phyloP scores from a whole-genome alignment of 2,329 filamentous ascomycete species.

The Venturia carpophila region DNA sequence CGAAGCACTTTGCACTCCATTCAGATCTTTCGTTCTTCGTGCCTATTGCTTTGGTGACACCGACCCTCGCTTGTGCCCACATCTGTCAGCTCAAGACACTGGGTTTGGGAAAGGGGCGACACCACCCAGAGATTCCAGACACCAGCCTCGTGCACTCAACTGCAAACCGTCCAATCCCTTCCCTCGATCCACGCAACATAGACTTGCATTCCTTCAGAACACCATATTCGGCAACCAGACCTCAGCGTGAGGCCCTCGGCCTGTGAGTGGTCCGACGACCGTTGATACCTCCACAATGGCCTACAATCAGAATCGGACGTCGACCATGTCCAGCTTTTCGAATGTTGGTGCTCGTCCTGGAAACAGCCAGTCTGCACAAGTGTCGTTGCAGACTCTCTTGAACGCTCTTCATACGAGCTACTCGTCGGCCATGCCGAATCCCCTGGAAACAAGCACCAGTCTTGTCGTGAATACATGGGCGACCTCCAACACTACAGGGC shows the following conservation, averaged over 20 bases:
- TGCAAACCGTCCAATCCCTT: not conserved
- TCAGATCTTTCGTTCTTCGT: not conserved
- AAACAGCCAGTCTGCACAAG: conserved; percentile 64
- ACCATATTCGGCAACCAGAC: not conserved
- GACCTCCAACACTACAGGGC: conserved; percentile 61
- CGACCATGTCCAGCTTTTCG: conserved; percentile 54
- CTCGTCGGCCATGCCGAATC: conserved; percentile 71
- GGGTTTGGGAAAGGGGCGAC: not conserved
- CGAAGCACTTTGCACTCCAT: not conserved
- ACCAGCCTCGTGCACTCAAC: conserved; percentile 3
- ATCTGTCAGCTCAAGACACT: not conserved
- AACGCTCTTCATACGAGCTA: conserved; percentile 90
- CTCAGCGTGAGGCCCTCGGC: conserved; percentile 24
- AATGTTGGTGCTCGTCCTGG: conserved; percentile 46
- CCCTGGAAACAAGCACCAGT: conserved; percentile 81
- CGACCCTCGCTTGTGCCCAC: not conserved
- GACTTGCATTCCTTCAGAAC: not conserved
- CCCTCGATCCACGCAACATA: not conserved
- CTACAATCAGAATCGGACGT: conserved; percentile 48
- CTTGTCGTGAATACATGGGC: conserved; percentile 94
- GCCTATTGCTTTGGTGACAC: not conserved
- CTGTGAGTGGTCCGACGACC: conserved; percentile 26
- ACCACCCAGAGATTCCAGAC: not conserved
- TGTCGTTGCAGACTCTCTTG: conserved; percentile 86
- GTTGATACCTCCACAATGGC: conserved; percentile 39